These are phyloP conservation scores for Curvularia verruculosa DNA, from an alignment of 2,329 filamentous ascomycete species.

Conservation along the genomic window DNA sequence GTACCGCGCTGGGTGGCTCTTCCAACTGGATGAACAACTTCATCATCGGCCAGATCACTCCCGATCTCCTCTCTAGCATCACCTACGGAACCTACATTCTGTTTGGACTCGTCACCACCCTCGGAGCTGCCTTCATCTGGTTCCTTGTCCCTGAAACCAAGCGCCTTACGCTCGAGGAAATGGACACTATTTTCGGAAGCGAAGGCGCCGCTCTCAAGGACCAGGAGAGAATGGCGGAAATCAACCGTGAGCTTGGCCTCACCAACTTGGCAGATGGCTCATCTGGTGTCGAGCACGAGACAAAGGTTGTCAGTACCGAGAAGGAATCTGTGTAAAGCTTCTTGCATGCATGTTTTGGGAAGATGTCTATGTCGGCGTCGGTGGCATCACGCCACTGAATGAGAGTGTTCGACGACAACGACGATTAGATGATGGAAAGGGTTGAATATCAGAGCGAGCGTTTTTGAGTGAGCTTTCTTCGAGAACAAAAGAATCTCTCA, in stretches of 20 bases:
- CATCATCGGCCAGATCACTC: slow-evolving; percentile 72
- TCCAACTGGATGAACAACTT: slow-evolving; percentile 60
- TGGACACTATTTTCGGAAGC: slow-evolving; percentile 71
- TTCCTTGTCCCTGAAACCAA: slow-evolving; percentile 63
- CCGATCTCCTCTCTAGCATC: slow-evolving; percentile 68
- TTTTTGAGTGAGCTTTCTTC: not conserved
- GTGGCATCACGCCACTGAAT: not conserved
- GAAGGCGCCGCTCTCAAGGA: slow-evolving; percentile 70
- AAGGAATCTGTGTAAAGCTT: slow-evolving; percentile 17
- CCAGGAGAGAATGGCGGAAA: slow-evolving; percentile 72
- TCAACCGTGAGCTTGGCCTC: slow-evolving; percentile 73
- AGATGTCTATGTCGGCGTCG: not conserved
- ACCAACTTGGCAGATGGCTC: slow-evolving; percentile 34
- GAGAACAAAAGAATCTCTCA: not conserved
- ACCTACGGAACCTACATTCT: slow-evolving; percentile 75
- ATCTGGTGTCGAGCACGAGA: slow-evolving; percentile 11
- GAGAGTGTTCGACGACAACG: not conserved
- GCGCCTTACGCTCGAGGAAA: slow-evolving; percentile 59
- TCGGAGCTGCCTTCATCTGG: slow-evolving; percentile 64
- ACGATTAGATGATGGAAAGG: not conserved
- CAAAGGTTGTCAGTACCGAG: slow-evolving; percentile 19
- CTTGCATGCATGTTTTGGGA: too few relatives aligned
- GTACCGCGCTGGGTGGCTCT: slow-evolving; percentile 68
- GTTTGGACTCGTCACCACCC: slow-evolving; percentile 68
- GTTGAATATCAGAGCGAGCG: not conserved